phyloP scores from a whole-genome alignment of 1,284 basidiomycete genomes.

The Cutaneotrichosporon cyanovorans region DNA sequence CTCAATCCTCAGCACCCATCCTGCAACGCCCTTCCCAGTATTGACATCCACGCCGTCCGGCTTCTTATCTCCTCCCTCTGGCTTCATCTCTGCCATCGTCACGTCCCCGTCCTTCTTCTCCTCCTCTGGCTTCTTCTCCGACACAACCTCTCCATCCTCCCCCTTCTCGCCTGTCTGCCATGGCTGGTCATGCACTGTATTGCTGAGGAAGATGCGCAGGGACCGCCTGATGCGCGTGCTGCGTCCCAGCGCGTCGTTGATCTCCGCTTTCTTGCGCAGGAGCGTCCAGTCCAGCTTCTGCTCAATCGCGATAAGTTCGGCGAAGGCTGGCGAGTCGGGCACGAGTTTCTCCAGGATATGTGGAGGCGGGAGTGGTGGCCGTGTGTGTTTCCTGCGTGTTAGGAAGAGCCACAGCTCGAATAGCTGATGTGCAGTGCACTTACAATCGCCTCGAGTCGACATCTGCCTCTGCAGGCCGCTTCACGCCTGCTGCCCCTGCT shows the following conservation, averaged over 20 bases:
- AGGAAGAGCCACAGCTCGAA: background rate
- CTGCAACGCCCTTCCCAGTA: constrained; percentile 70
- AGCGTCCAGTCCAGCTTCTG: constrained; percentile 92
- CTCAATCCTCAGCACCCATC: constrained; percentile 83
- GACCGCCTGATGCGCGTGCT: constrained; percentile 57
- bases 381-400: constrained; percentile 27
- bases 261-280: constrained; percentile 78
- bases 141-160: constrained; percentile 5
- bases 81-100: constrained; percentile 2
- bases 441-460: constrained; percentile 9
- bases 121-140: constrained; percentile 7
- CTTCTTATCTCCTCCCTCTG: constrained; percentile 6
- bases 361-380: constrained; percentile 43
- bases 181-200: constrained; percentile 74
- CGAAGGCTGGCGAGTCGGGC: constrained; percentile 77
- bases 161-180: constrained; percentile 56
- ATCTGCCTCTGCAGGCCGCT: constrained; percentile 17
- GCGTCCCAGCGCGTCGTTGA: constrained; percentile 66
- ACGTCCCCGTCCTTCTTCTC: constrained; percentile 7
- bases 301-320: constrained; percentile 78
- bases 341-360: constrained; percentile 47
- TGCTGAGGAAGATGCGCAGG: constrained; percentile 78
- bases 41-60: constrained; percentile 47
- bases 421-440: background rate
- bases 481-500: constrained; percentile 2